Evolutionary conservation across 805 yeast genomes (phyloP), one percentile per base, ranked within the genome.

Genomic region (Yamadazyma sp.): DNA sequence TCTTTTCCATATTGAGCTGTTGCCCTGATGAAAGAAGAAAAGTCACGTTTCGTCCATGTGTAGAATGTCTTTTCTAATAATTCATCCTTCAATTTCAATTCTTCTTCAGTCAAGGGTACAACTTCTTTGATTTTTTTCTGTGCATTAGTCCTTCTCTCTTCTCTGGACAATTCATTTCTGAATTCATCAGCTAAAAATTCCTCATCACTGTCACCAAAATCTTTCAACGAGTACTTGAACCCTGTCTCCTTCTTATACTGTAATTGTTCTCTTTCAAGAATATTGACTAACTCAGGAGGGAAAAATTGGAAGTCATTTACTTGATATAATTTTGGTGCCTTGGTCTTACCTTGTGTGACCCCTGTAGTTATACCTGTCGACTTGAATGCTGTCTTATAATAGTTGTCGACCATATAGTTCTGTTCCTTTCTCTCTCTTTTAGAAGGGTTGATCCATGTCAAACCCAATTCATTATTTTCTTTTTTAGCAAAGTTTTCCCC

Each of bases 401-500:
- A 82, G 27, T 79, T 82, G 56, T 84, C 93, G 30, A 83, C 75
- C 0, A 86, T 79, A 47, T 84, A 85, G 1, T 83, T 79, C 47
- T 82, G 87, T 43, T 84, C 89, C 44, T 82, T 84, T 44, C 89
- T 64, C 51, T 84, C 86, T 58, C 93, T 70, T 48, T 78, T 79
- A 1, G 84, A 65, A 0, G 91, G 93, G 48, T 83, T 82, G 21
- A 83, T 76, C 86, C 89, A 83, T 3, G 73, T 60, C 30, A 73
- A 63, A 6, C 60, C 66, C 21, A 53, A 38, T 22, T 66, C 65
- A n/a, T 64, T 62, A 23, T 42, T 48, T 13, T 60, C 66, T 39
- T 60, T 66, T 48, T 78, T 76, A 42, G 91, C 88, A 56, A 82
- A 83, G 49, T 84, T 82, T 48, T 82, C 74, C 12, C 98, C 98